Evolutionary conservation across 1,139 yeast genomes (phyloP).

Genomic region (Chernovozyma sophiae-reginae): DNA sequence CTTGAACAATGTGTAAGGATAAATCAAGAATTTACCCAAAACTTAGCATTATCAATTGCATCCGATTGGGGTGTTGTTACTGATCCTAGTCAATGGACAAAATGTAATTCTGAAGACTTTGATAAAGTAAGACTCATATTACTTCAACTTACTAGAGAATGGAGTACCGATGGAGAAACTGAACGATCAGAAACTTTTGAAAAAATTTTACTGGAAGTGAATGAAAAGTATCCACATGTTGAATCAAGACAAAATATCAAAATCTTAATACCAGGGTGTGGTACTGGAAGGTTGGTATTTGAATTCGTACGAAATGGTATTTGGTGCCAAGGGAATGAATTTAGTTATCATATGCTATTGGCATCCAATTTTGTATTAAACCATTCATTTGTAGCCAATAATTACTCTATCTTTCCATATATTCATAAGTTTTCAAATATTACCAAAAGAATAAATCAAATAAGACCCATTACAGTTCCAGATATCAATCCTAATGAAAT

Average conservation of each 20-base stretch:
- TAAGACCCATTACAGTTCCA: slow-evolving; percentile 50
- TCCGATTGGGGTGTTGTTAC: slow-evolving; percentile 50
- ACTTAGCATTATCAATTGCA: slow-evolving; percentile 46
- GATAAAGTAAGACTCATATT: slow-evolving; percentile 62
- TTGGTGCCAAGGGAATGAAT: slow-evolving; percentile 80
- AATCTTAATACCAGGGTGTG: slow-evolving; percentile 78
- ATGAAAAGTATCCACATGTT: slow-evolving; percentile 37
- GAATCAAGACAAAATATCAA: slow-evolving; percentile 34
- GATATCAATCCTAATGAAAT: slow-evolving; percentile 43
- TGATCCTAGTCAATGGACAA: slow-evolving; percentile 43
- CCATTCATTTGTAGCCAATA: slow-evolving; percentile 36
- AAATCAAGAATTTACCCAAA: slow-evolving; percentile 46
- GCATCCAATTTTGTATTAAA: slow-evolving; percentile 65
- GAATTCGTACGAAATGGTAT: slow-evolving; percentile 69
- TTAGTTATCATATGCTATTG: slow-evolving; percentile 75
- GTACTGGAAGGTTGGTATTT: slow-evolving; percentile 72
- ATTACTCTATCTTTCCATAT: slow-evolving; percentile 48
- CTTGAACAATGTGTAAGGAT: slow-evolving; percentile 44
- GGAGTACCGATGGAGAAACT: slow-evolving; percentile 58
- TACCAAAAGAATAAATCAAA: slow-evolving; percentile 39
- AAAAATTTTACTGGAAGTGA: slow-evolving; percentile 43
- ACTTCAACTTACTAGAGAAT: slow-evolving; percentile 68
- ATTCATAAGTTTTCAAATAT: slow-evolving; percentile 51
- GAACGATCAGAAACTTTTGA: slow-evolving; percentile 52
- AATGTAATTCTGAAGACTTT: slow-evolving; percentile 41